Conservation (phyloP, 2,329 filamentous ascomycete genomes). For the Colletotrichum liaoningense region DNA sequence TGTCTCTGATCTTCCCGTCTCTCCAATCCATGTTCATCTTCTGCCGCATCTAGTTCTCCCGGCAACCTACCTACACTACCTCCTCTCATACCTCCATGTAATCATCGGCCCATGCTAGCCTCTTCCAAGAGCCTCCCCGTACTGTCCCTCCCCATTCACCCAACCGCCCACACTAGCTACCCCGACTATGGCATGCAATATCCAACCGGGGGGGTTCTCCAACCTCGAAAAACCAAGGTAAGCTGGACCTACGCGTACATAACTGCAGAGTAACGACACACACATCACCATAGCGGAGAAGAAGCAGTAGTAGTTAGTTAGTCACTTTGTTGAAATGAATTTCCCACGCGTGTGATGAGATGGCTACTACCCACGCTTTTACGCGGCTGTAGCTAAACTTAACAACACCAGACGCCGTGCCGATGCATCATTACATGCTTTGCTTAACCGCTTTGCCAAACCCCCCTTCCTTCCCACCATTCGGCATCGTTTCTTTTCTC, state of each 20-base stretch:
- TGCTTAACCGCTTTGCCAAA: slow-evolving; percentile 28
- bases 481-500: not conserved
- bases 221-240: not conserved
- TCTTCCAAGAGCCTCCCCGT: not conserved
- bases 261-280: slow-evolving; percentile 12
- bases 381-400: slow-evolving; percentile 35
- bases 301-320: no score
- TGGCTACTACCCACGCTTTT: slow-evolving; percentile 13
- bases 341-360: slow-evolving; percentile 1
- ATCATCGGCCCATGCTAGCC: slow-evolving; percentile 5
- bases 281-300: not conserved
- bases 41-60: slow-evolving; percentile 13
- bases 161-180: slow-evolving; percentile 1
- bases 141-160: not conserved
- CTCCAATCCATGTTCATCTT: slow-evolving; percentile 22
- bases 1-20: not conserved
- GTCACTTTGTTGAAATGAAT: slow-evolving; percentile 2
- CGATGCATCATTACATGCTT: slow-evolving; percentile 34
- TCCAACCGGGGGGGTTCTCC: slow-evolving; percentile 1
- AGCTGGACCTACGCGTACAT: not conserved
- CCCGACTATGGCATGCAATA: slow-evolving; percentile 10
- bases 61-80: not conserved
- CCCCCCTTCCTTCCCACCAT: not conserved
- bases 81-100: not conserved
- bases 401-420: slow-evolving; percentile 36